Evolutionary conservation across 208 protist genomes (phyloP).

Genomic region (Wallacemonas rigidus): DNA sequence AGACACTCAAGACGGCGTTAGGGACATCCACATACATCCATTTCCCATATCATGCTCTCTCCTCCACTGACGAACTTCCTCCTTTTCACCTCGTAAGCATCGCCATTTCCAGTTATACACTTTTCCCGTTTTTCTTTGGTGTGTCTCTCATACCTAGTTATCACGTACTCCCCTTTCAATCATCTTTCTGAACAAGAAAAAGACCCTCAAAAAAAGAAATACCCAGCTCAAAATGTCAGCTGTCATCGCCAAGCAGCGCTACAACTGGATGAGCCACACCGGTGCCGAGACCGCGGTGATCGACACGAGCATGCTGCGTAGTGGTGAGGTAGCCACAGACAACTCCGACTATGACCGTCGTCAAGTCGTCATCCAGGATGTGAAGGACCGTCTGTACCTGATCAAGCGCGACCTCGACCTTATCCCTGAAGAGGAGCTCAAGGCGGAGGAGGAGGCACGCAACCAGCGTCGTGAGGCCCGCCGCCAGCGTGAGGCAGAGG

Average conservation of each 20-base stretch:
- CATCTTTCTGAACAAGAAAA: conserved; percentile 12
- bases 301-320: conserved; percentile 48
- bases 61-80: too few relatives aligned
- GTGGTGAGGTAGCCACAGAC: conserved; percentile 19
- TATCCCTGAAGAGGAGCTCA: conserved; percentile 62
- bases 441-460: conserved; percentile 40
- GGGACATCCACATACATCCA: too few relatives aligned
- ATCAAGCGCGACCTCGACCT: conserved; percentile 84
- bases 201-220: conserved; percentile 14
- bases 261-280: conserved; percentile 90
- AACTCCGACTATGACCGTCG: conserved; percentile 69
- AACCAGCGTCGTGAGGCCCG: conserved; percentile 32
- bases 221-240: conserved; percentile 35
- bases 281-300: conserved; percentile 67
- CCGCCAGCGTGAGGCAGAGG: conserved; percentile 17
- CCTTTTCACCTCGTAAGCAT: too few relatives aligned
- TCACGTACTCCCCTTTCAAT: neutral
- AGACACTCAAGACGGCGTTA: too few relatives aligned
- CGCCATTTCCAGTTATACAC: neutral
- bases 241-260: conserved; percentile 62
- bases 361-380: conserved; percentile 53
- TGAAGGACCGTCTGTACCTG: conserved; percentile 67
- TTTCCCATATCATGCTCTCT: too few relatives aligned
- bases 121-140: neutral
- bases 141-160: neutral